Percentiles rank a stretch among this genome's conserved stretches.
phyloP scores from a whole-genome alignment of 1,284 basidiomycete species.

The Afroboletus lepidellus region DNA sequence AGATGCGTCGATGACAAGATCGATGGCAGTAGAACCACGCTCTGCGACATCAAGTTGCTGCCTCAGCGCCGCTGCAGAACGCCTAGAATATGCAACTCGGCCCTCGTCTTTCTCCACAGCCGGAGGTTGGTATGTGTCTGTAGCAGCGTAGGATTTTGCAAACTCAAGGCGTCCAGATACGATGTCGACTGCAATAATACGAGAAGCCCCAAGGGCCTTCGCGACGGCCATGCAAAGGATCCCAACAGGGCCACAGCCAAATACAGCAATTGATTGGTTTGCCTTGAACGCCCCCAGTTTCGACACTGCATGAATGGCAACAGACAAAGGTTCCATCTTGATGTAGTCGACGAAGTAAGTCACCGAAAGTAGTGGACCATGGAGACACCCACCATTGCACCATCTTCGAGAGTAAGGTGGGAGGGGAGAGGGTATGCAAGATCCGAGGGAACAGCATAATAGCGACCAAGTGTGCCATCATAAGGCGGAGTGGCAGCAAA shows the following conservation, averaged over 20 bases:
- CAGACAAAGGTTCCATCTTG: slow-evolving; percentile 92
- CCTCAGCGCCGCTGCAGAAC: slow-evolving; percentile 63
- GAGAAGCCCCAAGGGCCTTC: slow-evolving; percentile 81
- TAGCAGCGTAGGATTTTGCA: slow-evolving; percentile 86
- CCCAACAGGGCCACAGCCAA: slow-evolving; percentile 92
- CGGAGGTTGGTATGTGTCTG: slow-evolving; percentile 75
- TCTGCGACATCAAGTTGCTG: slow-evolving; percentile 57
- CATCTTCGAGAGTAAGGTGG: slow-evolving; percentile 76
- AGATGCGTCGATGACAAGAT: slow-evolving; percentile 81
- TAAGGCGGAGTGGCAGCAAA: slow-evolving; percentile 91
- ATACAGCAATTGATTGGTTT: slow-evolving; percentile 75
- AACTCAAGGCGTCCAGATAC: slow-evolving; percentile 81
- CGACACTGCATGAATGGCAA: slow-evolving; percentile 86
- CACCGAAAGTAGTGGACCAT: neutral
- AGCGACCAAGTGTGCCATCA: slow-evolving; percentile 84
- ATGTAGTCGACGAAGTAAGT: slow-evolving; percentile 4
- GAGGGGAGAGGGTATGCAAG: slow-evolving; percentile 74
- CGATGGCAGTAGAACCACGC: slow-evolving; percentile 57
- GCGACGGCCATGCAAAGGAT: slow-evolving; percentile 92
- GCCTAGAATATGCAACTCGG: slow-evolving; percentile 65
- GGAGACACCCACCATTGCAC: slow-evolving; percentile 65
- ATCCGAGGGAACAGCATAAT: slow-evolving; percentile 75
- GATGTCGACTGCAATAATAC: slow-evolving; percentile 86
- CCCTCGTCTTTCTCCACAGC: slow-evolving; percentile 63
- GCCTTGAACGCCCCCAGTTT: slow-evolving; percentile 74